Evolutionary conservation across 441 rosid genomes (phyloP), one percentile per base, ranked within the genome.

Genomic region (Populus hybrid): DNA sequence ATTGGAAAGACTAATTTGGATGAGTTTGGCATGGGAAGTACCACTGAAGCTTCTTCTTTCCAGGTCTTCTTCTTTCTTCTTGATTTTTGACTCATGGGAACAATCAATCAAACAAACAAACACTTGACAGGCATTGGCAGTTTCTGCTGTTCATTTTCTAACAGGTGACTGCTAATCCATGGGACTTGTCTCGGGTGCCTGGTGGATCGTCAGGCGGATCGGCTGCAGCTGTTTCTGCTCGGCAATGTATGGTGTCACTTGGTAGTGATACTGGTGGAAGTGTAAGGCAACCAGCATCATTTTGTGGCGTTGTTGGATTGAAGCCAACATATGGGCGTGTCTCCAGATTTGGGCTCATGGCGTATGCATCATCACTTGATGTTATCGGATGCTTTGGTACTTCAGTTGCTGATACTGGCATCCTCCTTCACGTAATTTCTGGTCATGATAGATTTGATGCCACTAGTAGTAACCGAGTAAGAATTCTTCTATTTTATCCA

Each of bases 241-340:
- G 95, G 84, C 98, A 94, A 79, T 92, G 99, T 72, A 86, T 88
- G 65, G 98, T 92, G 36, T 88, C 99, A 2, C 92, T 94, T 78
- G 99, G 99, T 40, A 95, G 99, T 85, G 99, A 95, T 87, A 93
- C 99, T 16, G 99, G 98, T 74, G 98, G 98, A 76, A 95, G 99
- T 80, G 97, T 95, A 71, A 90, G 99, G 72, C 99, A 95, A 84
- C 99, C 98, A 20, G 98, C 98, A 53, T 95, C 99, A 0, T 92
- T 95, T 64, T 93, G 98, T 78, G 99, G 99, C 38, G 95, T 95
- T 78, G 99, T 93, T 77, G 99, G 99, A 36, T 72, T 95, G 77
- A 93, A 95, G 86, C 99, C 98, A 4, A 93, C 94, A 9, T 95
- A 95, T 79, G 99, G 99, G 6, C 97, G 98, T 76, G 97, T 95